phyloP scores from a whole-genome alignment of 2,329 filamentous ascomycete genomes.

The Huntiella decipiens region DNA sequence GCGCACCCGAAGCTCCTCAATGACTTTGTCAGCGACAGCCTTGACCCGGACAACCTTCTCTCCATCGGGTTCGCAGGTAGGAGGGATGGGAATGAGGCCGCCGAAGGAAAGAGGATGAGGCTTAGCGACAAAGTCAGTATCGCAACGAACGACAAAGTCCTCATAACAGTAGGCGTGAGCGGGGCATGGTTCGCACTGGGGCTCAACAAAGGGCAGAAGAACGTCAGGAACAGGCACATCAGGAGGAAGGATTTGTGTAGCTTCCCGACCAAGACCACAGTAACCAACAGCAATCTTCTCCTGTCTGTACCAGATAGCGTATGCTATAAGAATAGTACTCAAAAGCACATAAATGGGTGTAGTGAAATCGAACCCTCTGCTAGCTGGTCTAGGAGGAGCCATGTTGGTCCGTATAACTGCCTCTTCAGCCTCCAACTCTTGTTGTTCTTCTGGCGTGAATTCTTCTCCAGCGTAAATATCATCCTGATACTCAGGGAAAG shows the following conservation, averaged over 20 bases:
- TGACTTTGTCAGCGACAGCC: conserved; percentile 67
- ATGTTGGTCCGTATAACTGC: conserved; percentile 32
- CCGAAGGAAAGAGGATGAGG: conserved; percentile 67
- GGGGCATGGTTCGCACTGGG: conserved; percentile 79
- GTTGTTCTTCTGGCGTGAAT: conserved; percentile 78
- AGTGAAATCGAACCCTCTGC: conserved; percentile 30
- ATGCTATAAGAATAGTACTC: conserved; percentile 48
- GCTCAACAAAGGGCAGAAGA: conserved; percentile 48
- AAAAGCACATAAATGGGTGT: conserved; percentile 55
- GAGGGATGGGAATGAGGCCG: conserved; percentile 65
- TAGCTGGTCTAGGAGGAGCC: conserved; percentile 24
- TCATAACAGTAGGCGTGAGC: conserved; percentile 75
- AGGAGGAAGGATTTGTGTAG: conserved; percentile 28
- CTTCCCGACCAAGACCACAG: conserved; percentile 62
- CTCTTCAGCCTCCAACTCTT: conserved; percentile 58
- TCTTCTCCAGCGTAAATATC: conserved; percentile 60
- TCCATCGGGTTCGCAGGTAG: conserved; percentile 86
- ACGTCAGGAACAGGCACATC: conserved; percentile 47
- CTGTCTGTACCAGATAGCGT: conserved; percentile 71
- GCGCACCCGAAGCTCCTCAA: conserved; percentile 70
- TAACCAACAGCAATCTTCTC: conserved; percentile 95
- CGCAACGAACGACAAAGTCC: conserved; percentile 60
- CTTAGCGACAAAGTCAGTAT: conserved; percentile 70
- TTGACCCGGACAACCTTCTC: conserved; percentile 78
- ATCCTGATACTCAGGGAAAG: conserved; percentile 10